Base-by-base conservation (phyloP, 2,329 filamentous ascomycete genomes). In the Xylariaceae sp. region DNA sequence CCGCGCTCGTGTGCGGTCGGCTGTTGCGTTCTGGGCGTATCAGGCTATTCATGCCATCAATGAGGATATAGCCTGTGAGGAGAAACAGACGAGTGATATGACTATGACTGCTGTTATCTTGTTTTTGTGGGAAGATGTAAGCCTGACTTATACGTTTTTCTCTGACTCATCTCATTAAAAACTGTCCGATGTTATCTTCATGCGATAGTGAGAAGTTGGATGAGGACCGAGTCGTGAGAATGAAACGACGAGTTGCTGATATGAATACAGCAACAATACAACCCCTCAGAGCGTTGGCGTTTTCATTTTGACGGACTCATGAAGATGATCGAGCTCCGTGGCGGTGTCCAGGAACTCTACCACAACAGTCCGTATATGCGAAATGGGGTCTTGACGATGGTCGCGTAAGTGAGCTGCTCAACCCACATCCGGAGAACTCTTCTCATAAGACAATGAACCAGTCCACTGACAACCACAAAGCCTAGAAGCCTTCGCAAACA, bases 401-500 rank as follows among this genome's bases (percentile, higher is more conserved):
- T 67, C 8, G 61, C 65, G 71, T 73, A 67, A 63, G 70, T 67
- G 3, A 30, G 23, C 23, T 30, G 23, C 23, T 30, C 23, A 30
- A 30, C 4, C 5, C 5, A 30, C 5, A 30, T 30, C 23, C 17
- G 17, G 2, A 18, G 17, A 18, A 18, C 17, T 18, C 17, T 18
- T 18, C 17, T 18, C 17, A 18, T 18, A 18, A 18, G 2, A 18
- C 1, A 2, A n/a, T n/a, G 30, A 49, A 17, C 3, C 9, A 45
- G 2, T 50, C 49, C 8, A 39, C 51, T 54, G 18, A 61, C 34
- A 8, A 13, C 37, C 1, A 3, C 44, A 55, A 44, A 73, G 71
- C 47, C 53, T 68, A 34, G 67, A 69, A 15, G 67, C 71, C 8
- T 66, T 73, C 7, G 71, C 64, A 1, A 71, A 74, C 59, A 71